Conservation (phyloP, 371 early-diverging fungal genomes). For the Entomophthora muscae region DNA sequence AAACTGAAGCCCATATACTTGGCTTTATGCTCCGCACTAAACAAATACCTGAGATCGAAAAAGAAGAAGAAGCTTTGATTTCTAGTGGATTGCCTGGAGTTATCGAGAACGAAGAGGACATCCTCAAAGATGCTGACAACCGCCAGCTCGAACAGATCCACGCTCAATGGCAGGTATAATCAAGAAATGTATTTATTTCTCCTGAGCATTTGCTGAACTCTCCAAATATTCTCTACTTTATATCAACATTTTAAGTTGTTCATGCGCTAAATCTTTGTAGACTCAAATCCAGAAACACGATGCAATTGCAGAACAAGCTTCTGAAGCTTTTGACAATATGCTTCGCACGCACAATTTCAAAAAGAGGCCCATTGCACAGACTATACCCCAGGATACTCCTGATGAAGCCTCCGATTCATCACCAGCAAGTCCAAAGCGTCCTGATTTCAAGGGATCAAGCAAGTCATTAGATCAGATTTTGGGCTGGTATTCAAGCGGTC, state of each 20-base stretch:
- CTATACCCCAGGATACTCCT: background rate
- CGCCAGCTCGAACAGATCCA: background rate
- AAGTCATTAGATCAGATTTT: conserved; percentile 8
- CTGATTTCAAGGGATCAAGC: background rate
- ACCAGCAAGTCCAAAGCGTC: background rate
- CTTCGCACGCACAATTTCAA: background rate
- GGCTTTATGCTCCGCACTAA: background rate
- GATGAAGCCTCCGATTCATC: background rate
- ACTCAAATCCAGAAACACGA: background rate
- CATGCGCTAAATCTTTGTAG: background rate
- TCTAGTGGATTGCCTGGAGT: background rate
- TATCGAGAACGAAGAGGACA: background rate
- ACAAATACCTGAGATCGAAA: background rate
- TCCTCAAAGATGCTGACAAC: background rate
- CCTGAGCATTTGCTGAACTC: background rate
- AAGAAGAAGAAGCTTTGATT: background rate
- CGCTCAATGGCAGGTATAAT: background rate
- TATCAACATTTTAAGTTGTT: too few species aligned
- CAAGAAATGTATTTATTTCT: background rate
- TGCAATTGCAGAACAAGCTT: background rate
- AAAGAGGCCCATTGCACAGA: background rate
- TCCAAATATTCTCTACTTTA: too few species aligned
- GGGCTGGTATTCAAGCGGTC: conserved; percentile 6
- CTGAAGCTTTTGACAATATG: background rate
- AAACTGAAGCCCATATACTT: background rate